These are phyloP conservation scores for Theobroma cacao DNA, from an alignment of 345 rosid species.

Conservation along the genomic window DNA sequence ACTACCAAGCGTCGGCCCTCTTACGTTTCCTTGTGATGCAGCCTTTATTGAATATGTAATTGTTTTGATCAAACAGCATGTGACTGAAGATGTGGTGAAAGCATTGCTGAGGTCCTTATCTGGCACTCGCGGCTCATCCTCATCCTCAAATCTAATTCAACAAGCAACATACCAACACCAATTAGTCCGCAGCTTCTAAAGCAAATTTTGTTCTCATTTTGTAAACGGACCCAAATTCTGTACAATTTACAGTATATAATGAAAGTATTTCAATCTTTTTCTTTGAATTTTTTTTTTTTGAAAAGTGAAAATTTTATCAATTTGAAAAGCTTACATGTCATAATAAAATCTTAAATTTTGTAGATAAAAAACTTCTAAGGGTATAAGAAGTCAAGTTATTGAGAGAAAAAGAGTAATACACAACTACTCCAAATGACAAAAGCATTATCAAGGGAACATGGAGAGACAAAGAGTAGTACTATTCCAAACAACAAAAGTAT, in stretches of 20 bases:
- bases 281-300: too few species aligned
- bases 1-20: conserved; percentile 22
- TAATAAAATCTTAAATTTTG: too few species aligned
- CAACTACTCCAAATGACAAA: too few species aligned
- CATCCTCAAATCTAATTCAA: background rate
- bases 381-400: too few species aligned
- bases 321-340: too few species aligned
- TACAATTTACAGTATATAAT: background rate
- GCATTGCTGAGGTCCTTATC: conserved; percentile 16
- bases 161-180: background rate
- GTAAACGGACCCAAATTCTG: background rate
- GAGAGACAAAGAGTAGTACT: too few species aligned
- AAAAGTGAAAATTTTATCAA: too few species aligned
- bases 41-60: conserved; percentile 21
- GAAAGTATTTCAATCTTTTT: too few species aligned
- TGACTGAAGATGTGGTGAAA: conserved; percentile 11
- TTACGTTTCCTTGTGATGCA: conserved; percentile 34
- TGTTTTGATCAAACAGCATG: conserved; percentile 6
- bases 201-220: background rate
- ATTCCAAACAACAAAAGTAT: too few species aligned
- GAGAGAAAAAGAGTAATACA: too few species aligned
- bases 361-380: too few species aligned
- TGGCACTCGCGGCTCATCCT: background rate
- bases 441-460: too few species aligned
- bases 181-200: background rate